A percentile compares a stretch with the other conserved stretches of the same genome.
Evolutionary conservation across 2,329 filamentous ascomycete genomes (phyloP).

Genomic region (Talaromyces sp.): DNA sequence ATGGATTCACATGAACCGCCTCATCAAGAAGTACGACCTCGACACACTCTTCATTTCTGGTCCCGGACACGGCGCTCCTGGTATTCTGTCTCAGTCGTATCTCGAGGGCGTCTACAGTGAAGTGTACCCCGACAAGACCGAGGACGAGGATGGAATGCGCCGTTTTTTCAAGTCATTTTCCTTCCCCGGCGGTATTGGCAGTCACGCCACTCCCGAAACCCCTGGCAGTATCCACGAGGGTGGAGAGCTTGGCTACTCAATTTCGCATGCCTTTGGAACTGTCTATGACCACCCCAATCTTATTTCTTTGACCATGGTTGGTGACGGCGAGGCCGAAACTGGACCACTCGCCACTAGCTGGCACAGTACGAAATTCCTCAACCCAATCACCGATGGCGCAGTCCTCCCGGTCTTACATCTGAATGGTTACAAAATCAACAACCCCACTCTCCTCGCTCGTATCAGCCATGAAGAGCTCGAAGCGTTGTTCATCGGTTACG

Average conservation of each 20-base stretch:
- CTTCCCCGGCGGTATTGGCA: constrained; percentile 74
- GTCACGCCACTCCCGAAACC: constrained; percentile 74
- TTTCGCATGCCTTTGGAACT: constrained; percentile 73
- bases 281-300: constrained; percentile 72
- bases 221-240: constrained; percentile 75
- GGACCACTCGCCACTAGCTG: constrained; percentile 73
- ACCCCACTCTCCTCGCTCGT: constrained; percentile 68
- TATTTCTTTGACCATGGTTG: constrained; percentile 73
- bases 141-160: constrained; percentile 65
- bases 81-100: constrained; percentile 70
- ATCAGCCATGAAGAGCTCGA: constrained; percentile 71
- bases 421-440: constrained; percentile 84
- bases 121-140: constrained; percentile 69
- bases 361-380: constrained; percentile 80
- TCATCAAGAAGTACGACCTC: constrained; percentile 76
- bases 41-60: constrained; percentile 71
- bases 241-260: constrained; percentile 75
- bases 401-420: constrained; percentile 74
- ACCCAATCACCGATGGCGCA: constrained; percentile 72
- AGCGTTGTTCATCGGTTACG: constrained; percentile 67
- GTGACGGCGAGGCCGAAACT: constrained; percentile 77
- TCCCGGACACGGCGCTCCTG: constrained; percentile 73
- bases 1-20: constrained; percentile 75
- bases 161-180: constrained; percentile 81
- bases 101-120: constrained; percentile 75